Conservation (phyloP, 2,329 filamentous ascomycete genomes). For the Onygenales sp. region DNA sequence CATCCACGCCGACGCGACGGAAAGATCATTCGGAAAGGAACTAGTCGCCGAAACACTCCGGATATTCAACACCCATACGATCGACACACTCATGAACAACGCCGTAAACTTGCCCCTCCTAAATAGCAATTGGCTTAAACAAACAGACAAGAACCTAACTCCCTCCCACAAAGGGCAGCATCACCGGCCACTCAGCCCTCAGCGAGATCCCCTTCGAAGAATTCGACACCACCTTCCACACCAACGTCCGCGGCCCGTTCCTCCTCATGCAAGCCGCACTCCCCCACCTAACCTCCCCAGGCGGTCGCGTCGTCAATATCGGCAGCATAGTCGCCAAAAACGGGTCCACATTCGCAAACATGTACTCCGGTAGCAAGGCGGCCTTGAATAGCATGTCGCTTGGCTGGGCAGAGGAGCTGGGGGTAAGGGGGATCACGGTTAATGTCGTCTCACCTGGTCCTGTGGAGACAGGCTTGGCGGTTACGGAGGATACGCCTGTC, state of each 20-base stretch:
- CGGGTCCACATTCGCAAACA: conserved; percentile 6
- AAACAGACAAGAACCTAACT: too few relatives aligned
- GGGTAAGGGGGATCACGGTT: neutral
- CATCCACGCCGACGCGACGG: conserved; percentile 9
- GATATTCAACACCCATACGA: conserved; percentile 8
- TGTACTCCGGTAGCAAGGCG: neutral
- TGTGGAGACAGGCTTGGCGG: neutral
- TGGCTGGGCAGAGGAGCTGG: neutral
- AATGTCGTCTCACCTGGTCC: neutral
- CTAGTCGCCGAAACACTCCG: conserved; percentile 5
- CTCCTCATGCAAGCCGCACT: conserved; percentile 3
- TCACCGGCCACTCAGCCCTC: too few relatives aligned
- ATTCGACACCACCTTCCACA: neutral
- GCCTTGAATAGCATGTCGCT: neutral
- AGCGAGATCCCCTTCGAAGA: neutral
- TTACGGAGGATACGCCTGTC: neutral
- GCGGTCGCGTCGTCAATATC: conserved; percentile 1
- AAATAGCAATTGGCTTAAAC: too few relatives aligned
- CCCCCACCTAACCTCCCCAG: neutral
- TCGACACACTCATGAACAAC: conserved; percentile 14
- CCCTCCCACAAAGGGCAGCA: too few relatives aligned
- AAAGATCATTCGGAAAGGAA: conserved; percentile 1
- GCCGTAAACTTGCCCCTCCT: neutral
- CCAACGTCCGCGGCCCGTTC: conserved; percentile 5
- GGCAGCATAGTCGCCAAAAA: conserved; percentile 8